A percentile compares a stretch with the other conserved stretches of the same genome.
Evolutionary conservation across 176 grass and related monocot species (phyloP).

Genomic region (Bromus sterilis): DNA sequence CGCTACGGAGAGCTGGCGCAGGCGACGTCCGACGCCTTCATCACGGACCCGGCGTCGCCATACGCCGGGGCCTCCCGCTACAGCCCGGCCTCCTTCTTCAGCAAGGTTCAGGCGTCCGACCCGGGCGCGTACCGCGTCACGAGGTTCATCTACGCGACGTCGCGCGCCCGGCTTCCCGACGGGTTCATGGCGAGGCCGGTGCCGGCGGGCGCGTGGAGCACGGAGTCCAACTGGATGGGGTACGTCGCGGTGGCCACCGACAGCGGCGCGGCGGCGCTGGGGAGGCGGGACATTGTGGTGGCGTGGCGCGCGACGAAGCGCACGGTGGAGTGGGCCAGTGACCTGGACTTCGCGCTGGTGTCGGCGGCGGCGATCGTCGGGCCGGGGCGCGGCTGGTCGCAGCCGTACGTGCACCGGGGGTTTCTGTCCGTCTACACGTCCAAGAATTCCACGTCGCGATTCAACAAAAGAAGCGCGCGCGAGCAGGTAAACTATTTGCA

Average conservation of each 20-base stretch:
- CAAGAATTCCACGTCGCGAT: constrained; percentile 44
- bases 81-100: constrained; percentile 29
- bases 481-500: constrained; percentile 55
- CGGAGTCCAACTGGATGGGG: constrained; percentile 75
- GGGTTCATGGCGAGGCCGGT: constrained; percentile 23
- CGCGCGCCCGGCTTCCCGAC: constrained; percentile 23
- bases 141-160: constrained; percentile 76
- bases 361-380: constrained; percentile 48
- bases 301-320: constrained; percentile 73
- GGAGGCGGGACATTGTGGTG: constrained; percentile 74
- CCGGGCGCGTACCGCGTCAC: constrained; percentile 44
- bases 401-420: constrained; percentile 59
- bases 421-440: constrained; percentile 81
- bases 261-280: constrained; percentile 31
- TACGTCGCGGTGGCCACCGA: constrained; percentile 84
- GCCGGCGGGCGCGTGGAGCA: constrained; percentile 36
- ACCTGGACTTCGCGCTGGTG: constrained; percentile 61
- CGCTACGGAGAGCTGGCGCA: constrained; percentile 68
- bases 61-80: constrained; percentile 51
- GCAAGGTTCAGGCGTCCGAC: constrained; percentile 18
- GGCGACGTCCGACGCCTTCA: constrained; percentile 64
- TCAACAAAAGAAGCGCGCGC: constrained; percentile 65
- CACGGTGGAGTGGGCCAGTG: constrained; percentile 52
- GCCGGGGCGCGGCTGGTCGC: background rate
- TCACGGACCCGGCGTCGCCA: constrained; percentile 42